Conservation (phyloP, 2,329 filamentous ascomycete genomes). For the Monilinia fructigena region DNA sequence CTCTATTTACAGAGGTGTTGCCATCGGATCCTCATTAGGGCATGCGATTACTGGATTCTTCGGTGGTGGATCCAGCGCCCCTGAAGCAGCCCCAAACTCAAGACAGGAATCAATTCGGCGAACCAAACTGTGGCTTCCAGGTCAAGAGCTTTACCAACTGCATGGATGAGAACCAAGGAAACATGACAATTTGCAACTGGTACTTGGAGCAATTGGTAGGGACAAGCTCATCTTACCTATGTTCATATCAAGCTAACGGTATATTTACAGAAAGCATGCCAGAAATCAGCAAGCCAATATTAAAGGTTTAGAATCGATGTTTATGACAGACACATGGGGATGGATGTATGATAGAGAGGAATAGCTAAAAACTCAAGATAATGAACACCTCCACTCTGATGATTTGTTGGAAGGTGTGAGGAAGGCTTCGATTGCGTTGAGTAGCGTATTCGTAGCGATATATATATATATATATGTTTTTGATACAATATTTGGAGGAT, state of each 20-base stretch:
- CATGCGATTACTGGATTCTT: slow-evolving; percentile 92
- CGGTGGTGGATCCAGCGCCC: slow-evolving; percentile 64
- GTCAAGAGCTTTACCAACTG: slow-evolving; percentile 88
- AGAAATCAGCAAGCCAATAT: slow-evolving; percentile 61
- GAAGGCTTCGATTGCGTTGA: neutral
- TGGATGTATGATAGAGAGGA: slow-evolving; percentile 19
- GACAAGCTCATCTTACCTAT: slow-evolving; percentile 21
- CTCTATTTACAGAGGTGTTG: slow-evolving; percentile 72
- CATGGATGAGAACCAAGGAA: slow-evolving; percentile 92
- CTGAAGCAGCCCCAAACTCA: slow-evolving; percentile 54
- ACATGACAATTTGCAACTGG: slow-evolving; percentile 96
- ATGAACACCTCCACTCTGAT: slow-evolving; percentile 17
- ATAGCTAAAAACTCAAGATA: slow-evolving; percentile 1
- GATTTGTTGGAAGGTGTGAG: neutral
- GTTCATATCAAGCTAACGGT: slow-evolving; percentile 36
- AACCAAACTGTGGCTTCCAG: slow-evolving; percentile 73
- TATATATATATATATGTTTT: neutral
- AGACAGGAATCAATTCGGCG: slow-evolving; percentile 53
- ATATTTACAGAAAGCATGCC: slow-evolving; percentile 69
- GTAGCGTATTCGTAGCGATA: neutral
- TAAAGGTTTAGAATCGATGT: slow-evolving; percentile 9
- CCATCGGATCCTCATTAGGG: slow-evolving; percentile 91
- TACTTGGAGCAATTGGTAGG: slow-evolving; percentile 87
- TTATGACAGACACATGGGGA: neutral
- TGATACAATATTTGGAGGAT: neutral